phyloP scores from a whole-genome alignment of 805 yeast species.

The Saturnispora sekii region DNA sequence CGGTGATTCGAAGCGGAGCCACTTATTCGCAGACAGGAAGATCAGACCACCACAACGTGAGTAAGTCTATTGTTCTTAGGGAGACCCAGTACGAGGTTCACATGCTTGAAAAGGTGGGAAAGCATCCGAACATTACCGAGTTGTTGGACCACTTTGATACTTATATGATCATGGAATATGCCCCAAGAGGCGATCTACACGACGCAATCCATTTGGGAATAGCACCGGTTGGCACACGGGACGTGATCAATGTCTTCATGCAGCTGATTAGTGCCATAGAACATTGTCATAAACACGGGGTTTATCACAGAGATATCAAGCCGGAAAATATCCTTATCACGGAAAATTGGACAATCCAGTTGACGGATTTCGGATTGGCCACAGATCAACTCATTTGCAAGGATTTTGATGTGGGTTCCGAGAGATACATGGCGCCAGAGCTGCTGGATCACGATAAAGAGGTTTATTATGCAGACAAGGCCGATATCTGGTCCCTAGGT shows the following conservation, averaged over 20 bases:
- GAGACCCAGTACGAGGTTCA: conserved; percentile 64
- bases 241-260: conserved; percentile 43
- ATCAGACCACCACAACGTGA: conserved; percentile 12
- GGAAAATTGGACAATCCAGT: conserved; percentile 47
- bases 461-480: conserved; percentile 67
- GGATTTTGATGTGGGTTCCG: conserved; percentile 83
- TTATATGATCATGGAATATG: conserved; percentile 60
- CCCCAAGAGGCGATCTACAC: conserved; percentile 80
- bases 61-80: conserved; percentile 29
- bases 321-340: conserved; percentile 48
- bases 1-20: conserved; percentile 8
- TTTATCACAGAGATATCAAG: conserved; percentile 48
- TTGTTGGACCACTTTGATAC: conserved; percentile 43
- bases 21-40: conserved; percentile 10
- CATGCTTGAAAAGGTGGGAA: conserved; percentile 55
- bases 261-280: conserved; percentile 43
- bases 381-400: conserved; percentile 43
- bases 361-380: conserved; percentile 54
- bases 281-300: conserved; percentile 38
- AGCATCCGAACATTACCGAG: conserved; percentile 36
- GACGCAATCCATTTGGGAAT: conserved; percentile 60
- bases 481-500: conserved; percentile 87
- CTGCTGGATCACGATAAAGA: conserved; percentile 53
- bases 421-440: conserved; percentile 94
- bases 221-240: conserved; percentile 52